Base-by-base conservation (phyloP, 805 yeast genomes). In the Alloascoidea hylecoeti region DNA sequence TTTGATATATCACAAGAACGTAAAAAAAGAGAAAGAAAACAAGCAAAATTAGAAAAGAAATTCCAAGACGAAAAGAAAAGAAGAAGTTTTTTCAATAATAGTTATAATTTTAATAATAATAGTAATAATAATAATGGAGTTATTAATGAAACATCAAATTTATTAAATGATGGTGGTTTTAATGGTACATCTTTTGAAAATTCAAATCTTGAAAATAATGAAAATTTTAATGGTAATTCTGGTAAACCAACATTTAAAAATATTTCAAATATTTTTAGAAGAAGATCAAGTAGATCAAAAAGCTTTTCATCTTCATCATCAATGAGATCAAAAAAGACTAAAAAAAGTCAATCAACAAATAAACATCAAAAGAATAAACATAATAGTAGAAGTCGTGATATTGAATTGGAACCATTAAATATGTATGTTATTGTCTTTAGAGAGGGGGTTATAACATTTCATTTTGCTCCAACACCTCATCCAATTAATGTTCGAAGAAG, bases 401-500 rank as follows among this genome's bases (percentile, higher is more conserved):
- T 47, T 33, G 94, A 82, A 50, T 63, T 92, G 39, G 82, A 78
- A 46, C 96, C 98, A 0, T 66, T 92, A 49, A 86, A 88, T 50
- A 86, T 92, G 71, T 92, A 92, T 56, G 80, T 88, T 49, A 75
- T 89, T 46, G 96, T 92, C 5, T 92, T 89, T 62, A 73, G 78
- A 42, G 78, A 85, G 42, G 97, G 94, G 15, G 95, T 92, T 3
- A 60, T 92, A 30, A 86, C 96, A 0, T 86, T 92, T 61, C 98
- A 92, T 59, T 85, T 84, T 57, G 78, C 85, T 5, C 89, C 96
- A 9, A 85, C 96, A 0, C 95, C 96, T 2, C 98, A 92, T 56
- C 94, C 97, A 0, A 82, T 86, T 36, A 92, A 92, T 51, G 98
- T 92, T 19, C 72, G 98, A 47, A 70, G 97, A 55, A 73, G 98